Percentiles rank a stretch among this genome's conserved stretches.
Evolutionary conservation across 2,329 filamentous ascomycete species (phyloP).

Genomic region (Cladosporium sp.): DNA sequence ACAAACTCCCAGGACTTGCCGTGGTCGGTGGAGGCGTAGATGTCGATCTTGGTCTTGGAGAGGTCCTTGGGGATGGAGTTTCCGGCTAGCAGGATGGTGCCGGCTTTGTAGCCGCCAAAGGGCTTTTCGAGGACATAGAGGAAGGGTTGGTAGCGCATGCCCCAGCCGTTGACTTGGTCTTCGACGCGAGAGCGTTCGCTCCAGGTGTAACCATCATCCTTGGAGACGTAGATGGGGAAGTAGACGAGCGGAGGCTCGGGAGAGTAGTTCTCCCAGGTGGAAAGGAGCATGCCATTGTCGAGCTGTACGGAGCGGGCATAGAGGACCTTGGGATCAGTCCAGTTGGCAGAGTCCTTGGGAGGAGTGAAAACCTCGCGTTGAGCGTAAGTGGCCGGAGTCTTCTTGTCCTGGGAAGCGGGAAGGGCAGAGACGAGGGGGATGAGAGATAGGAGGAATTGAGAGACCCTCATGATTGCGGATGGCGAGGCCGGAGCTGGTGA

Average conservation of each 20-base stretch:
- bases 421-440: constrained; percentile 3
- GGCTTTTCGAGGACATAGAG: constrained; percentile 57
- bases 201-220: constrained; percentile 86
- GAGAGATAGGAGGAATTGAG: not conserved
- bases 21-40: constrained; percentile 59
- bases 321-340: constrained; percentile 21
- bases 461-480: constrained; percentile 3
- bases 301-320: constrained; percentile 48
- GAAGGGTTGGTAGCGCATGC: constrained; percentile 63
- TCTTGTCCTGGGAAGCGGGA: not conserved
- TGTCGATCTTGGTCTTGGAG: constrained; percentile 59
- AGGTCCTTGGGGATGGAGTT: constrained; percentile 55
- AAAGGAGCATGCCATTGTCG: constrained; percentile 38
- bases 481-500: not conserved
- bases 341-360: not conserved
- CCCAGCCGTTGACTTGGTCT: constrained; percentile 58
- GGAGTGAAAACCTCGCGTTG: constrained; percentile 10
- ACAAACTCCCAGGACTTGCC: constrained; percentile 60
- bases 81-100: constrained; percentile 58
- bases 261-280: constrained; percentile 52
- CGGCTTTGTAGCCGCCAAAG: constrained; percentile 54
- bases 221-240: constrained; percentile 74
- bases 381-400: not conserved
- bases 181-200: constrained; percentile 59
- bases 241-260: constrained; percentile 38